Conservation (phyloP, 1,284 basidiomycete genomes). For the Tremellales sp. region DNA sequence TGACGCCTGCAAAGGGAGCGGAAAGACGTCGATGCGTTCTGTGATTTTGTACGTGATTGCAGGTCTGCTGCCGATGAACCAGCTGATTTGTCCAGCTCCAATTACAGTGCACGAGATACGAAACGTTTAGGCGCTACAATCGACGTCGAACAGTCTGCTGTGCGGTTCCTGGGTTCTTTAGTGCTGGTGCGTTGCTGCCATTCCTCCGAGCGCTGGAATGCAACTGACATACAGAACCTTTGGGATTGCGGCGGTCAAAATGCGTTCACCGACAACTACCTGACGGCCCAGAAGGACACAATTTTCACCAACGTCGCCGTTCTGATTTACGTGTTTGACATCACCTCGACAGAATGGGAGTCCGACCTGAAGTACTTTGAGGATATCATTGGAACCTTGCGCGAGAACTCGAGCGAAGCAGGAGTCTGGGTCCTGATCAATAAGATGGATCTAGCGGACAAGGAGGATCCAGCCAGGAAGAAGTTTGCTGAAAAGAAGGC, state of each 20-base stretch:
- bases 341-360: conserved; percentile 63
- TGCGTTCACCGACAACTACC: conserved; percentile 94
- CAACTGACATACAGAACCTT: conserved; percentile 56
- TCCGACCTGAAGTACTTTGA: conserved; percentile 78
- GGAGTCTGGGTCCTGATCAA: conserved; percentile 88
- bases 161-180: conserved; percentile 77
- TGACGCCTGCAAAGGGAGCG: conserved; percentile 51
- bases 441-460: conserved; percentile 78
- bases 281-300: conserved; percentile 79
- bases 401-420: conserved; percentile 61
- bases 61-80: conserved; percentile 1
- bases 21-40: conserved; percentile 92
- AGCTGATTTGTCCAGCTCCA: conserved; percentile 59
- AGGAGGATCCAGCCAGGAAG: conserved; percentile 56
- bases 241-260: conserved; percentile 99
- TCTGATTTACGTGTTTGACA: conserved; percentile 97
- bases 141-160: conserved; percentile 95
- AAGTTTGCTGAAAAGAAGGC: conserved; percentile 65
- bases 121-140: conserved; percentile 90
- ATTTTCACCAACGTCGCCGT: conserved; percentile 96
- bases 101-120: conserved; percentile 88
- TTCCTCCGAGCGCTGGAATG: neutral
- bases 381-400: conserved; percentile 74
- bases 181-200: conserved; percentile 32
- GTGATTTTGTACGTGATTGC: conserved; percentile 83